Conservation (phyloP, 2,329 filamentous ascomycete genomes). For the Claviceps humidiphila region DNA sequence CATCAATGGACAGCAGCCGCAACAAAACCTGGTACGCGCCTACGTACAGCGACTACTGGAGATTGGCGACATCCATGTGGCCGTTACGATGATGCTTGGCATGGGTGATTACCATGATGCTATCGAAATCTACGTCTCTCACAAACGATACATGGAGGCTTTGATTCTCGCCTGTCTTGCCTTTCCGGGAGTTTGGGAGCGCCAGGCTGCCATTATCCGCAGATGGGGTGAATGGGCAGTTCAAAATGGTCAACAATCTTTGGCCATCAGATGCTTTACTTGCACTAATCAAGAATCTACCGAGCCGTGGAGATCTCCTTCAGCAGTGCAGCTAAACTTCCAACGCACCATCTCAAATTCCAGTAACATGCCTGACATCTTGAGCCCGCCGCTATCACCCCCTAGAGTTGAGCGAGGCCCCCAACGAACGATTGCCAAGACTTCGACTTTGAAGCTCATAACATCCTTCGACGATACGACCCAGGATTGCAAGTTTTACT, state of each 20-base stretch:
- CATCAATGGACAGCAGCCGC: slow-evolving; percentile 61
- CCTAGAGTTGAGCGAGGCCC: slow-evolving; percentile 48
- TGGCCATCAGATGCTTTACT: slow-evolving; percentile 87
- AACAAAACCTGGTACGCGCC: slow-evolving; percentile 80
- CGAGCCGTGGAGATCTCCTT: slow-evolving; percentile 79
- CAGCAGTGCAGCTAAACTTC: slow-evolving; percentile 50
- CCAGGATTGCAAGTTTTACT: slow-evolving; percentile 52
- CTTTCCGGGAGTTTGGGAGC: slow-evolving; percentile 78
- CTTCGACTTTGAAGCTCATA: slow-evolving; percentile 77
- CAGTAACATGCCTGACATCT: slow-evolving; percentile 40
- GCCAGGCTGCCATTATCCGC: slow-evolving; percentile 73
- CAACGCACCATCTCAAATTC: slow-evolving; percentile 32
- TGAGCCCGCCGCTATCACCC: slow-evolving; percentile 63
- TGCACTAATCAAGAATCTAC: slow-evolving; percentile 77
- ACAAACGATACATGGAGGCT: slow-evolving; percentile 85
- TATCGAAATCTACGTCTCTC: slow-evolving; percentile 90
- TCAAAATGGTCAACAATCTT: slow-evolving; percentile 71
- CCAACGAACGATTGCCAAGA: slow-evolving; percentile 57
- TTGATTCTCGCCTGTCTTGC: slow-evolving; percentile 74
- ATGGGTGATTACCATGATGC: slow-evolving; percentile 89
- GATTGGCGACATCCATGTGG: slow-evolving; percentile 80
- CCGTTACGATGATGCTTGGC: slow-evolving; percentile 83
- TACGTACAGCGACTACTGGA: slow-evolving; percentile 86
- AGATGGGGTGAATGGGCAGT: slow-evolving; percentile 94
- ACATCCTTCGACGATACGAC: slow-evolving; percentile 65